Evolutionary conservation across 1,284 basidiomycete species (phyloP).

Genomic region (Cryptococcus sp.): DNA sequence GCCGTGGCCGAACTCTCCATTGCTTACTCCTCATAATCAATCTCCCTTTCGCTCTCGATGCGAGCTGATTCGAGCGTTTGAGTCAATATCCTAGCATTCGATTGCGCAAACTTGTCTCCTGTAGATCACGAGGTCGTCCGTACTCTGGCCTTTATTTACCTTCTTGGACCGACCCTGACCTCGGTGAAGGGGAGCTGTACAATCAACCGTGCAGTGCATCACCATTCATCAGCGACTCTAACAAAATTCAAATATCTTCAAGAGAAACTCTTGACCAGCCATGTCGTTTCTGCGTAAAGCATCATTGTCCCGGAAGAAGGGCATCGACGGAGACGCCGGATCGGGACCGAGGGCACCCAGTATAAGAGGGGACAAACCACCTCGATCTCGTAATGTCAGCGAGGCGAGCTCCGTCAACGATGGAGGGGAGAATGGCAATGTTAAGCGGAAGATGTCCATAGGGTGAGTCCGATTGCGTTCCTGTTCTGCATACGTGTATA

Average conservation of each 20-base stretch:
- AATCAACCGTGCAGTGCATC: neutral
- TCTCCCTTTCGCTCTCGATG: no score
- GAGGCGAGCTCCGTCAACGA: constrained; percentile 20
- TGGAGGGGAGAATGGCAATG: constrained; percentile 13
- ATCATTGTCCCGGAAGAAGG: constrained; percentile 27
- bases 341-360: constrained; percentile 9
- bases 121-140: no score
- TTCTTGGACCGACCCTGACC: no score
- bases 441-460: constrained; percentile 20
- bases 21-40: no score
- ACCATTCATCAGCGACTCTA: neutral
- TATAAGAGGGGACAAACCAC: constrained; percentile 18
- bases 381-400: constrained; percentile 23
- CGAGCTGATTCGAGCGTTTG: no score
- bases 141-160: no score
- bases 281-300: constrained; percentile 25
- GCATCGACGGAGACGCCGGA: constrained; percentile 11
- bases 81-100: no score
- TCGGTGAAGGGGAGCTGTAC: no score
- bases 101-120: no score
- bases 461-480: constrained; percentile 12
- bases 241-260: neutral
- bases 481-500: neutral
- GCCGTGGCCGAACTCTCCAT: no score
- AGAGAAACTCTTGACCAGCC: constrained; percentile 5